Conservation (phyloP, 148 eudicot species). For the Agrostemma githago region DNA sequence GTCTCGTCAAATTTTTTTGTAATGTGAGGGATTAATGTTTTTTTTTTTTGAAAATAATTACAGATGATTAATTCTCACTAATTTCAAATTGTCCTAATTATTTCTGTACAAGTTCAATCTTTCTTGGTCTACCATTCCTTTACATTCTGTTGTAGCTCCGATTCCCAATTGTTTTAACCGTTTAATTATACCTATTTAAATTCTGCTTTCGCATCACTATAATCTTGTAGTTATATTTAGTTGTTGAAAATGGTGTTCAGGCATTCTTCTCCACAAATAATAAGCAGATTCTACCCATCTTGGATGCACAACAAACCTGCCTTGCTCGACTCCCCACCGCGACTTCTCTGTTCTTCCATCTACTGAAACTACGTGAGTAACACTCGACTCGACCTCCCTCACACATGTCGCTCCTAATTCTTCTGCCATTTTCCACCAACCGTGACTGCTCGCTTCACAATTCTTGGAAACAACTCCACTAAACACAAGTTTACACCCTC, state of each 20-base stretch:
- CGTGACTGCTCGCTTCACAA: conserved; percentile 38
- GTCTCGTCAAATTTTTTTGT: too few relatives aligned
- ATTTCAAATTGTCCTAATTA: too few relatives aligned
- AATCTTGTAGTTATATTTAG: background rate
- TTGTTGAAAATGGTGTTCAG: conserved; percentile 49
- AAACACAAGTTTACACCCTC: conserved; percentile 56
- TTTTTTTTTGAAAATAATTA: too few relatives aligned
- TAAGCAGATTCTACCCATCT: conserved; percentile 62
- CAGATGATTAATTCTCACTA: too few relatives aligned
- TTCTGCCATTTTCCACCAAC: conserved; percentile 57
- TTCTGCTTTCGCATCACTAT: background rate
- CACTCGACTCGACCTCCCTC: conserved; percentile 34
- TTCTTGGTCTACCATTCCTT: too few relatives aligned
- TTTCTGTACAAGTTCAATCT: too few relatives aligned
- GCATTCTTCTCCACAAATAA: conserved; percentile 49
- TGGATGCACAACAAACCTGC: conserved; percentile 51
- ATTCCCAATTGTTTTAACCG: too few relatives aligned
- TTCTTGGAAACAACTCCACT: conserved; percentile 41
- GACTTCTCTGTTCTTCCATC: conserved; percentile 55
- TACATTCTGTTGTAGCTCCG: too few relatives aligned
- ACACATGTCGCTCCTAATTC: conserved; percentile 55
- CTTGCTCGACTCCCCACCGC: conserved; percentile 47
- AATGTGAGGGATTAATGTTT: too few relatives aligned
- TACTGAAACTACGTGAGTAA: conserved; percentile 53
- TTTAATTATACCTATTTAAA: background rate